Evolutionary conservation across 208 protist genomes (phyloP).

Genomic region (Phytomonas sp.): DNA sequence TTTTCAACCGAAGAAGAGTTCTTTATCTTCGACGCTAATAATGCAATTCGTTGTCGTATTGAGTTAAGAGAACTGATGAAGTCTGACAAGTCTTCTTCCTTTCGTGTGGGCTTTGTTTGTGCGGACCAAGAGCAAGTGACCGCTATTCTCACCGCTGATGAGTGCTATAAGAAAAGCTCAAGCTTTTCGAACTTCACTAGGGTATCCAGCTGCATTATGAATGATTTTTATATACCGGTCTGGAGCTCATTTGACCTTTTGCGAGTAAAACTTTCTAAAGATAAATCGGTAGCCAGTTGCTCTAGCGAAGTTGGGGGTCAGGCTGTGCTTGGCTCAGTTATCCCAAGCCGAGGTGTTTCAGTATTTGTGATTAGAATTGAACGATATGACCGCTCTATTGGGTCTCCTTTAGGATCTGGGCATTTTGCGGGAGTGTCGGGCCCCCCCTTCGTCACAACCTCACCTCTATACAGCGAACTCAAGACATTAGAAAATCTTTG

Average conservation of each 20-base stretch:
- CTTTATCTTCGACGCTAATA: slow-evolving; percentile 67
- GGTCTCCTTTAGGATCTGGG: slow-evolving; percentile 66
- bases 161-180: not conserved
- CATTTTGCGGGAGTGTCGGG: slow-evolving; percentile 82
- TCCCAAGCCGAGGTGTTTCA: slow-evolving; percentile 52
- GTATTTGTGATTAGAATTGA: slow-evolving; percentile 74
- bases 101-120: slow-evolving; percentile 40
- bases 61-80: slow-evolving; percentile 23
- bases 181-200: not conserved
- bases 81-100: slow-evolving; percentile 10
- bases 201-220: not conserved
- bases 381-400: slow-evolving; percentile 38
- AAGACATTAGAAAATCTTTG: slow-evolving; percentile 46
- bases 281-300: slow-evolving; percentile 54
- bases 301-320: slow-evolving; percentile 51
- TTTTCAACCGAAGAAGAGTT: slow-evolving; percentile 77
- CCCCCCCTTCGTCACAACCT: slow-evolving; percentile 33
- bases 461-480: slow-evolving; percentile 51
- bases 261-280: slow-evolving; percentile 46
- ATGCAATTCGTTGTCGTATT: slow-evolving; percentile 66
- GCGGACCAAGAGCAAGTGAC: slow-evolving; percentile 42
- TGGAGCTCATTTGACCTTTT: slow-evolving; percentile 50
- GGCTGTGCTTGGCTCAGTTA: slow-evolving; percentile 57
- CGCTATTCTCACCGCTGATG: slow-evolving; percentile 29
- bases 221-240: slow-evolving; percentile 34